Evolutionary conservation across 306 rosid species (phyloP).

Genomic region (Oxytropis ochrocephala): DNA sequence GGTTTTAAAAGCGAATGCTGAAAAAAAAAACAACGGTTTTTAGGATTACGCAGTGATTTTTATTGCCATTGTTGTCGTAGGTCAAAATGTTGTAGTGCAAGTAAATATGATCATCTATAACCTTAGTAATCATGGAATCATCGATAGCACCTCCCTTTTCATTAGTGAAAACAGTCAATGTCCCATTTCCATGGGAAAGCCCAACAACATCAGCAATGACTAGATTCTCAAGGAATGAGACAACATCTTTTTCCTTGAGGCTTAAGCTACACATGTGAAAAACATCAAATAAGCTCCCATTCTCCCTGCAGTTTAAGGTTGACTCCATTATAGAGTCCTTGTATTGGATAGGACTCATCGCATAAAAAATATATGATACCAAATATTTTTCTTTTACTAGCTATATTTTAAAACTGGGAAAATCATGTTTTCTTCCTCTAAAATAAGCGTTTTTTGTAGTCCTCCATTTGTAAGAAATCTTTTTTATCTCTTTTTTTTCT

Average conservation of each 20-base stretch:
- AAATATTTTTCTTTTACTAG: too few species aligned
- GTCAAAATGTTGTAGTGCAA: too few species aligned
- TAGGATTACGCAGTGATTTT: too few species aligned
- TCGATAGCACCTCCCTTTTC: slow-evolving; percentile 94
- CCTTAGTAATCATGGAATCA: slow-evolving; percentile 90
- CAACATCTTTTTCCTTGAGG: slow-evolving; percentile 75
- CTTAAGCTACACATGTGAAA: slow-evolving; percentile 90
- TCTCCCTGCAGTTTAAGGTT: slow-evolving; percentile 74
- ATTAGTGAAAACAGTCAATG: slow-evolving; percentile 84
- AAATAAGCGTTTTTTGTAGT: too few species aligned
- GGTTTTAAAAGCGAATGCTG: too few species aligned
- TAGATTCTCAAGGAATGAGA: slow-evolving; percentile 72
- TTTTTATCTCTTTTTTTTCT: too few species aligned
- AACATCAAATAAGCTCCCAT: slow-evolving; percentile 84
- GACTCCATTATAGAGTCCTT: slow-evolving; percentile 95
- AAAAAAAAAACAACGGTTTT: too few species aligned
- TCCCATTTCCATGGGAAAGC: slow-evolving; percentile 76
- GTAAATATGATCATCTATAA: slow-evolving; percentile 68
- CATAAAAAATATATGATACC: too few species aligned
- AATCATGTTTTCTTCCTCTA: too few species aligned
- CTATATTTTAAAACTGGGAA: too few species aligned
- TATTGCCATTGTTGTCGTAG: too few species aligned
- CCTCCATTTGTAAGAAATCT: too few species aligned
- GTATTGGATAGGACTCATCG: slow-evolving; percentile 94
- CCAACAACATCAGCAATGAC: slow-evolving; percentile 88